Percentiles rank a stretch among this genome's conserved stretches.
phyloP scores from a whole-genome alignment of 2,329 filamentous ascomycete genomes.

The Scorias spongiosa region DNA sequence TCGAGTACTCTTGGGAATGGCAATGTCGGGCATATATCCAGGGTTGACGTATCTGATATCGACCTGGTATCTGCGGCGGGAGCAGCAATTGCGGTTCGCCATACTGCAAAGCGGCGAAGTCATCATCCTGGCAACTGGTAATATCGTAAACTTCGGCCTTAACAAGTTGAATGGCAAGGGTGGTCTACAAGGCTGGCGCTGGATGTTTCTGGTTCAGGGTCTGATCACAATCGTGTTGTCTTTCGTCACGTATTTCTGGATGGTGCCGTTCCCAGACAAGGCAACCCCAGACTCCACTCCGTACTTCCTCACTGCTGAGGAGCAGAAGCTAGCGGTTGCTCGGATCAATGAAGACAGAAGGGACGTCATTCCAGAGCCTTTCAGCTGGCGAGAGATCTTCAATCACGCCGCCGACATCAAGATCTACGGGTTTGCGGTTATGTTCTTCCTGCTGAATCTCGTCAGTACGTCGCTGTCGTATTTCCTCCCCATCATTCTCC shows the following conservation, averaged over 20 bases:
- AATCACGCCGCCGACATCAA: slow-evolving; percentile 44
- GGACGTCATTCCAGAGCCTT: slow-evolving; percentile 42
- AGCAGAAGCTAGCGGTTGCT: slow-evolving; percentile 40
- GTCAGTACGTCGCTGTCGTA: slow-evolving; percentile 51
- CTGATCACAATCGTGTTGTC: slow-evolving; percentile 43
- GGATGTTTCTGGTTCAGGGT: slow-evolving; percentile 55
- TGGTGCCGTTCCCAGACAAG: slow-evolving; percentile 53
- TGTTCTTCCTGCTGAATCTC: slow-evolving; percentile 53
- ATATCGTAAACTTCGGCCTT: slow-evolving; percentile 54
- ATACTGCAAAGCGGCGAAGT: slow-evolving; percentile 51
- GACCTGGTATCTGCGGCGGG: slow-evolving; percentile 46
- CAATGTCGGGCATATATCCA: slow-evolving; percentile 42
- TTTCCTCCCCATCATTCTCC: slow-evolving; percentile 40
- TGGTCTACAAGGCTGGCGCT: slow-evolving; percentile 48
- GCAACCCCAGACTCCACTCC: slow-evolving; percentile 36
- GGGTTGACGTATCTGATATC: slow-evolving; percentile 37
- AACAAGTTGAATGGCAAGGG: slow-evolving; percentile 44
- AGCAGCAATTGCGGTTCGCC: slow-evolving; percentile 52
- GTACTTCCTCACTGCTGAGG: slow-evolving; percentile 39
- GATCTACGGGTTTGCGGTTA: slow-evolving; percentile 46
- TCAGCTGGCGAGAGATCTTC: slow-evolving; percentile 40
- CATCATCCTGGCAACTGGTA: slow-evolving; percentile 48
- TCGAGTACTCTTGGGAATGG: slow-evolving; percentile 49
- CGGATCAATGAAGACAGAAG: slow-evolving; percentile 47
- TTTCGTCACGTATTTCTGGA: slow-evolving; percentile 51